Evolutionary conservation across 441 rosid species (phyloP).

Genomic region (Metrosideros polymorpha): DNA sequence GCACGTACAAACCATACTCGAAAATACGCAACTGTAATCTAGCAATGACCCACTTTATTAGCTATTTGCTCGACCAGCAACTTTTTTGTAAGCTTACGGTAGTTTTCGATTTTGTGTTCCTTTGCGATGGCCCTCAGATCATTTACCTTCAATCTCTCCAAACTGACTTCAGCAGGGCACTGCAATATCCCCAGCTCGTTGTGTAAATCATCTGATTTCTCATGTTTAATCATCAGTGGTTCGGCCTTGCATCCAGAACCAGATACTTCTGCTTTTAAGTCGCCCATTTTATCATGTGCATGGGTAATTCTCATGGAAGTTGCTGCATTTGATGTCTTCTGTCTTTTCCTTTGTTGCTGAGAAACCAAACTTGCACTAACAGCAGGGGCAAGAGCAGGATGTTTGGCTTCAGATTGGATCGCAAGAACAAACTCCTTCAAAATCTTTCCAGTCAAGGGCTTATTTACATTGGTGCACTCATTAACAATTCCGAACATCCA

Average conservation of each 20-base stretch:
- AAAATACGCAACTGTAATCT: background rate
- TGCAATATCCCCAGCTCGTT: background rate
- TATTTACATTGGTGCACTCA: background rate
- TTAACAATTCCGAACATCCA: background rate
- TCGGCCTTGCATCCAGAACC: background rate
- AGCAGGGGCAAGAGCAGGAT: background rate
- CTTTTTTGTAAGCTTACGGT: background rate
- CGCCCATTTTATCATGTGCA: background rate
- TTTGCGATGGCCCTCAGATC: slow-evolving; percentile 16
- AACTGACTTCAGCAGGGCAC: background rate
- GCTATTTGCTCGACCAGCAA: slow-evolving; percentile 6
- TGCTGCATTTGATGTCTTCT: background rate
- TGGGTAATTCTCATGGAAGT: background rate
- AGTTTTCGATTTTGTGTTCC: background rate
- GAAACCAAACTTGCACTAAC: background rate
- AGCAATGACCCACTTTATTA: background rate
- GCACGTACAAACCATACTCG: background rate
- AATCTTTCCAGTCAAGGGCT: background rate
- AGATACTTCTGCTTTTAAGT: background rate
- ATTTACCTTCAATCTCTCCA: slow-evolving; percentile 1
- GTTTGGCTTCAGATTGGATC: background rate
- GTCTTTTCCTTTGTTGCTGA: background rate
- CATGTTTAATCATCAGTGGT: background rate
- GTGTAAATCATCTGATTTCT: background rate
- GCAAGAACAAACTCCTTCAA: background rate